Percentiles rank a stretch among this genome's conserved stretches.
Evolutionary conservation across 371 early-diverging fungal genomes (phyloP).

Genomic region (Zychaea mexicana): DNA sequence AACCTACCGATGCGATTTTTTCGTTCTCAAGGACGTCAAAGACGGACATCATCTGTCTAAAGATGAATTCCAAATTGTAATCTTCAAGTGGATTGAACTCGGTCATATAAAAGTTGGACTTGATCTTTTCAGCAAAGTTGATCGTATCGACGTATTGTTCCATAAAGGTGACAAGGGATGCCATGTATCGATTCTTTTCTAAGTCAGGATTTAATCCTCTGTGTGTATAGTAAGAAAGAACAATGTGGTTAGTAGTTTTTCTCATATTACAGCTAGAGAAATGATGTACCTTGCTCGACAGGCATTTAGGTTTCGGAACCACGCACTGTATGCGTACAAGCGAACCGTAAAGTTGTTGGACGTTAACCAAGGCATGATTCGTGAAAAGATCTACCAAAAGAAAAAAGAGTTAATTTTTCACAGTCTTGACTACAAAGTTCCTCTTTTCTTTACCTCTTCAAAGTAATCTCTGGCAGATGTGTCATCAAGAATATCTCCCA

Average conservation of each 20-base stretch:
- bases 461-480: slow-evolving; percentile 18
- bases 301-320: slow-evolving; percentile 33
- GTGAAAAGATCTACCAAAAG: slow-evolving; percentile 27
- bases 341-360: slow-evolving; percentile 50
- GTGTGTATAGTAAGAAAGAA: not conserved
- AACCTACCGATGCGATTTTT: slow-evolving; percentile 53
- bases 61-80: slow-evolving; percentile 62
- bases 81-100: slow-evolving; percentile 57
- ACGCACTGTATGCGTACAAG: slow-evolving; percentile 37
- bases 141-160: slow-evolving; percentile 47
- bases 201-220: slow-evolving; percentile 21
- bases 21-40: slow-evolving; percentile 59
- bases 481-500: slow-evolving; percentile 33
- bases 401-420: not conserved
- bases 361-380: slow-evolving; percentile 41
- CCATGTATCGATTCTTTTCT: slow-evolving; percentile 30
- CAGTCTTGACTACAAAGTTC: not conserved
- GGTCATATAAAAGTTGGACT: slow-evolving; percentile 47
- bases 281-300: slow-evolving; percentile 23
- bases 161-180: slow-evolving; percentile 30
- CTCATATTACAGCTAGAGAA: not conserved
- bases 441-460: slow-evolving; percentile 16
- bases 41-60: slow-evolving; percentile 47
- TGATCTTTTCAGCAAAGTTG: slow-evolving; percentile 49
- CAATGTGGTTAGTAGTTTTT: not conserved